phyloP scores from a whole-genome alignment of 2,329 filamentous ascomycete species.

The Amylocarpus encephaloides region DNA sequence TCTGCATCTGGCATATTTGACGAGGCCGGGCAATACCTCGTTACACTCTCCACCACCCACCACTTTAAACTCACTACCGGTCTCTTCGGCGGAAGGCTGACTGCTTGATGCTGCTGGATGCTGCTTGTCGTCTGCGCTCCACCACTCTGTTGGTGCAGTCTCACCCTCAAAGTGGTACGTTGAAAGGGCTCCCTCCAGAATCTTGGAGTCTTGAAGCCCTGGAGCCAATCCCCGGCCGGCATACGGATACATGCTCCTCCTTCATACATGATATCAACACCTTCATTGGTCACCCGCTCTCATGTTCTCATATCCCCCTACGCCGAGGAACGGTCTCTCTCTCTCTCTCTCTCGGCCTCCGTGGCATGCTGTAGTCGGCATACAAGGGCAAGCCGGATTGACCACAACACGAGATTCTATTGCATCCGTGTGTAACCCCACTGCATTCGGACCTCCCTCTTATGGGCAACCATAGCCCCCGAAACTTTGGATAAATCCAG shows the following conservation, averaged over 20 bases:
- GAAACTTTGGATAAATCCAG: conserved; percentile 1
- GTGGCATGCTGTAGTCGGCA: background rate
- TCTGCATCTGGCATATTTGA: background rate
- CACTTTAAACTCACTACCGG: background rate
- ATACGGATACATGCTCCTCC: too few relatives aligned
- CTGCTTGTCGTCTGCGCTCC: too few relatives aligned
- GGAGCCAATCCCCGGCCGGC: too few relatives aligned
- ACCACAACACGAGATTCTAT: background rate
- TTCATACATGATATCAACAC: too few relatives aligned
- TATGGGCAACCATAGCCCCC: background rate
- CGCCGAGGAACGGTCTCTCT: too few relatives aligned
- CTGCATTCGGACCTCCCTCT: background rate
- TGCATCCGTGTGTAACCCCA: background rate
- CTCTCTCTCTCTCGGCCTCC: too few relatives aligned
- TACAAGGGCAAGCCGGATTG: background rate
- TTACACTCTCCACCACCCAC: background rate
- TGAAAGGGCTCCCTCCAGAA: too few relatives aligned
- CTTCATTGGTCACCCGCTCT: too few relatives aligned
- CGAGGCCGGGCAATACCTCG: background rate
- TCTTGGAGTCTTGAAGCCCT: too few relatives aligned
- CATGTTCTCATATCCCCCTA: too few relatives aligned
- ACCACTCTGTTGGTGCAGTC: too few relatives aligned
- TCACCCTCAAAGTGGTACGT: too few relatives aligned
- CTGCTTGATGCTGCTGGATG: background rate
- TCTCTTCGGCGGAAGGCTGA: background rate